A percentile compares a stretch with the other conserved stretches of the same genome.
phyloP scores from a whole-genome alignment of 768 basidiomycete genomes.

The Lepiota subincarnata region DNA sequence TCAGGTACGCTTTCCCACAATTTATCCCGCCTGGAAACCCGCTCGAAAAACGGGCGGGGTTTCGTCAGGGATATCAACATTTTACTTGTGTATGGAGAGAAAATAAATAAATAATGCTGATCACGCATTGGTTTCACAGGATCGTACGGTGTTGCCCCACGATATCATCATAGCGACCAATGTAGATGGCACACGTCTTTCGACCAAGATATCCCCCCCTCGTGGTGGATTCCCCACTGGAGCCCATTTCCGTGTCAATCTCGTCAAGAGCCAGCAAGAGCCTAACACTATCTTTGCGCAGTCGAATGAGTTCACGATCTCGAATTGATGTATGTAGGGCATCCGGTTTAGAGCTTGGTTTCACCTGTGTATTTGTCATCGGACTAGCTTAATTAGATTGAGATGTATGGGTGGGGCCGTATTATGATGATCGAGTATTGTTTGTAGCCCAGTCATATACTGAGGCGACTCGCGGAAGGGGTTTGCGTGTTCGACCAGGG shows the following conservation, averaged over 20 bases:
- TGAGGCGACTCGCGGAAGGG: too few species aligned
- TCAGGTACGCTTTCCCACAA: background rate
- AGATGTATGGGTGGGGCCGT: too few species aligned
- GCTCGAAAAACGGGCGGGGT: too few species aligned
- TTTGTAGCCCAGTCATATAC: too few species aligned
- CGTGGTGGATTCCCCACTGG: conserved; percentile 5
- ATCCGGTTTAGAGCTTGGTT: too few species aligned
- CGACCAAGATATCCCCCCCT: background rate
- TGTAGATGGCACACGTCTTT: conserved; percentile 1
- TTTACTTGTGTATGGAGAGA: too few species aligned
- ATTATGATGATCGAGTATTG: too few species aligned
- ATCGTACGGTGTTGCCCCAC: background rate
- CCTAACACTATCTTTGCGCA: conserved; percentile 10
- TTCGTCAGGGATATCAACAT: too few species aligned
- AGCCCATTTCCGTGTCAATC: conserved; percentile 7
- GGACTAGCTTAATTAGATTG: too few species aligned
- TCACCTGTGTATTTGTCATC: too few species aligned
- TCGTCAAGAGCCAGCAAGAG: conserved; percentile 3
- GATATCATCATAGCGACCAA: background rate
- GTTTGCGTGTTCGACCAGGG: too few species aligned
- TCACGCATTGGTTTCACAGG: background rate
- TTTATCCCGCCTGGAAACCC: background rate
- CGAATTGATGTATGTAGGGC: background rate
- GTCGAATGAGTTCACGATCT: conserved; percentile 9
- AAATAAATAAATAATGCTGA: too few species aligned